These are phyloP conservation scores for Alternaria gansuensis DNA, from an alignment of 2,329 filamentous ascomycete species.

Conservation along the genomic window DNA sequence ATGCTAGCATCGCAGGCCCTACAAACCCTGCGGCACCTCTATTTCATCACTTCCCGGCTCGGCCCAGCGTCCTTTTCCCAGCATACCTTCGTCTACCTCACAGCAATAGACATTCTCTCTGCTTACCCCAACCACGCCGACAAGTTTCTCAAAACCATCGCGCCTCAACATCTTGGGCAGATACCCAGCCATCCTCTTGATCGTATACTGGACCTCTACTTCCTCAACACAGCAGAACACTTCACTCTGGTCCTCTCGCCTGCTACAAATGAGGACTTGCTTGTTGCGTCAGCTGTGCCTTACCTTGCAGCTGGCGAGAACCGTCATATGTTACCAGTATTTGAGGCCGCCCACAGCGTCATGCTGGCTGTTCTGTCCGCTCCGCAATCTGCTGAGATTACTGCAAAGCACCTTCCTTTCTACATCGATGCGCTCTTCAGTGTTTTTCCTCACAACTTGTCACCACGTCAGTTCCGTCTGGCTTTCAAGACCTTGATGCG, in stretches of 20 bases:
- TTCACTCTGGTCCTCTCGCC: conserved; percentile 75
- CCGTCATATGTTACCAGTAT: conserved; percentile 71
- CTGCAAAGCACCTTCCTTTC: conserved; percentile 76
- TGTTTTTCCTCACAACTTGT: conserved; percentile 81
- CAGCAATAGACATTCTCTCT: conserved; percentile 81
- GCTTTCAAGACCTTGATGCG: conserved; percentile 87
- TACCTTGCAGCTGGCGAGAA: conserved; percentile 72
- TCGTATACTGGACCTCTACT: conserved; percentile 82
- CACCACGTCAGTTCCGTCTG: conserved; percentile 84
- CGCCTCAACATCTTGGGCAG: conserved; percentile 62
- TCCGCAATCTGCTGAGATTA: conserved; percentile 76
- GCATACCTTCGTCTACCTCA: conserved; percentile 83
- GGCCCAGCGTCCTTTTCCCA: conserved; percentile 80
- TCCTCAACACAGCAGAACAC: conserved; percentile 86
- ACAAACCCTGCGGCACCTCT: conserved; percentile 77
- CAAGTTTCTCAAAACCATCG: conserved; percentile 71
- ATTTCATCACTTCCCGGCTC: conserved; percentile 80
- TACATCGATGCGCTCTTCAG: conserved; percentile 83
- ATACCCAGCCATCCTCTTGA: conserved; percentile 73
- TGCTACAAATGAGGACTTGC: conserved; percentile 72
- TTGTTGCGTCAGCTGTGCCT: conserved; percentile 76
- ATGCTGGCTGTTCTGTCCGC: conserved; percentile 82
- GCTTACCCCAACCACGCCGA: conserved; percentile 73
- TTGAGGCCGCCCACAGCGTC: conserved; percentile 86
- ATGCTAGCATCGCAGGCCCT: conserved; percentile 75